Conservation (phyloP, 2,329 filamentous ascomycete species). For the Shiraia bambusicola region DNA sequence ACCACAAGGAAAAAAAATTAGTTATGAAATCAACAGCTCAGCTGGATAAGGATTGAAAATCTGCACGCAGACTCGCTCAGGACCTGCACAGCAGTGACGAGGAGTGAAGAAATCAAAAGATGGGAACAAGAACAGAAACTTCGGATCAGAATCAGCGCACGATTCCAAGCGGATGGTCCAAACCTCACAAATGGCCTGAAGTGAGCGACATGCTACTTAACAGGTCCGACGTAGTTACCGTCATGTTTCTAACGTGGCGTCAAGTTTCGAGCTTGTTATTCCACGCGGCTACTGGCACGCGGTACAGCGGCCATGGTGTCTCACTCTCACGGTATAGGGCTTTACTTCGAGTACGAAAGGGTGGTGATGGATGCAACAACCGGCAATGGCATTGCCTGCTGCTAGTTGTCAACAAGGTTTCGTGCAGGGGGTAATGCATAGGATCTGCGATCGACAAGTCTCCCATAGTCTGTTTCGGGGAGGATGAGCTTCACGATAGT, state of each 20-base stretch:
- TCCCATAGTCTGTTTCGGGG: constrained; percentile 16
- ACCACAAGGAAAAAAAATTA: constrained; percentile 22
- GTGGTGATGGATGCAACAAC: constrained; percentile 18
- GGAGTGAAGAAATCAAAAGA: constrained; percentile 18
- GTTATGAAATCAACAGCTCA: constrained; percentile 41
- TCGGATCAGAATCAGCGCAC: constrained; percentile 30
- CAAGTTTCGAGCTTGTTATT: constrained; percentile 24
- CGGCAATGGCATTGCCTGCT: constrained; percentile 28
- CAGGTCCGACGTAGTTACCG: constrained; percentile 24
- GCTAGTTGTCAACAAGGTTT: constrained; percentile 22
- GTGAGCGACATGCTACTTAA: constrained; percentile 30
- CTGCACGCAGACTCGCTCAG: constrained; percentile 37
- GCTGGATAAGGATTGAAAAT: constrained; percentile 32
- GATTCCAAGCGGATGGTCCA: constrained; percentile 34
- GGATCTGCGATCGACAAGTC: constrained; percentile 25
- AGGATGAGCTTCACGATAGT: constrained; percentile 37
- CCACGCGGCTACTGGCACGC: constrained; percentile 35
- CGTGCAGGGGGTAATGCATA: constrained; percentile 13
- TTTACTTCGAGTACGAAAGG: constrained; percentile 20
- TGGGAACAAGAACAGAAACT: constrained; percentile 18
- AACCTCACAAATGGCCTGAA: constrained; percentile 36
- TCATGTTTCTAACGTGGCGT: constrained; percentile 34
- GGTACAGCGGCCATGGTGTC: constrained; percentile 22
- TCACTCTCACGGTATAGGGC: constrained; percentile 30
- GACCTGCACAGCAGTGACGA: constrained; percentile 42